phyloP scores from a whole-genome alignment of 176 grass and related monocot species.

The Eleusine coracana region DNA sequence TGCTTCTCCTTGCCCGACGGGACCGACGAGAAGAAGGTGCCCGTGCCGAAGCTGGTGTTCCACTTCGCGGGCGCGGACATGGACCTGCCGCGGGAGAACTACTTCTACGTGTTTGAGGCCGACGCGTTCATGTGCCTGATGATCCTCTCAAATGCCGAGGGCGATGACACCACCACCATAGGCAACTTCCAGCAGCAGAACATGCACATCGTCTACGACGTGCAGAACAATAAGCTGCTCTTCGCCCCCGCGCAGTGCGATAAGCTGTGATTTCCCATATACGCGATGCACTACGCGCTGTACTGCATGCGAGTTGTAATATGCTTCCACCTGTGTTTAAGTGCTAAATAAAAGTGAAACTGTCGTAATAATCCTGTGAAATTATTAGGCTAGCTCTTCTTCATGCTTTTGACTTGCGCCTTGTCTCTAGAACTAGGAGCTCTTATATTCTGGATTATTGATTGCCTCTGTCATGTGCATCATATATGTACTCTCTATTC shows the following conservation, averaged over 20 bases:
- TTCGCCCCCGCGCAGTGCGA: slow-evolving; percentile 51
- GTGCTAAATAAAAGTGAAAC: too few species aligned
- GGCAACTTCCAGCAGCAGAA: slow-evolving; percentile 77
- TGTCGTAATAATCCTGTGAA: too few species aligned
- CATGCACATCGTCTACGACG: slow-evolving; percentile 57
- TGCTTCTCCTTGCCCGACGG: slow-evolving; percentile 40
- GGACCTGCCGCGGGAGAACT: slow-evolving; percentile 45
- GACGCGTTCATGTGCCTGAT: slow-evolving; percentile 19
- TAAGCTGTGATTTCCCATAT: slow-evolving; percentile 11
- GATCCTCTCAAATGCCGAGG: neutral
- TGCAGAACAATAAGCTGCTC: slow-evolving; percentile 35
- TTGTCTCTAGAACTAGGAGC: too few species aligned
- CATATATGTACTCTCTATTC: too few species aligned
- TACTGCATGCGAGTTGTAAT: too few species aligned
- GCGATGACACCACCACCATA: neutral
- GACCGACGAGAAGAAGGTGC: neutral
- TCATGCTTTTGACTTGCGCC: too few species aligned
- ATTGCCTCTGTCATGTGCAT: too few species aligned
- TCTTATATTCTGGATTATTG: too few species aligned
- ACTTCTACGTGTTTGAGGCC: slow-evolving; percentile 32
- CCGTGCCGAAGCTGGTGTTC: slow-evolving; percentile 53
- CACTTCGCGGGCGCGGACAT: slow-evolving; percentile 54
- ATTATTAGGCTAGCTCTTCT: too few species aligned
- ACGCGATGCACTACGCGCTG: neutral
- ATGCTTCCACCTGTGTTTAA: too few species aligned